Base-by-base conservation (phyloP, 2,329 filamentous ascomycete species). In the Sporothrix inflata region DNA sequence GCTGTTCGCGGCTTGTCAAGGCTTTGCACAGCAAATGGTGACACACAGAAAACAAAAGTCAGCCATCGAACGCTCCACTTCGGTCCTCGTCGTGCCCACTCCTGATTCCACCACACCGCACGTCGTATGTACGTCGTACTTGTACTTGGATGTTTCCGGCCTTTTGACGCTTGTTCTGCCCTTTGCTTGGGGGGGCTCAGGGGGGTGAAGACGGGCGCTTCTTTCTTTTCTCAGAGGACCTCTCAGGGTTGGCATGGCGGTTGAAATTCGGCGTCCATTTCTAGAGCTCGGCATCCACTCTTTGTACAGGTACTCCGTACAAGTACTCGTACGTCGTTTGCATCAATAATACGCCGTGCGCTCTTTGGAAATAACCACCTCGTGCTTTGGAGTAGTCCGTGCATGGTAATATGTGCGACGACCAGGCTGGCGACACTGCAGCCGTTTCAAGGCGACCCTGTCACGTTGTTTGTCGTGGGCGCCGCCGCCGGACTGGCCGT, bases 401-500 rank as follows among this genome's bases (percentile, higher is more conserved):
- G n/a, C 30, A 53, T 30, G 42, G 21, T 21, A 40, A 55, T 61
- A 9, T 65, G 61, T 66, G 24, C 12, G 42, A 34, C 42, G 45
- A 16, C 38, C 21, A 45, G 38, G 60, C 38, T 65, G 38, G 60
- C 60, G 14, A 45, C n/a, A 27, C n/a, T 24, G 38, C 60, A 3
- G 38, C 60, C n/a, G 34, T n/a, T n/a, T n/a, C n/a, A n/a, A n/a
- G n/a, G n/a, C n/a, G n/a, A n/a, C n/a, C 57, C 34, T 12, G 34
- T 47, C 14, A 65, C 40, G 61, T 27, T 27, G 42, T 49, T 4
- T 47, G 42, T 49, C 60, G 12, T 19, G 19, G 34, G 40, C 40
- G 38, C 21, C 40, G n/a, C 49, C 61, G 19, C 19, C 73, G 73
- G 73, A 49, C 57, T 71, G 67, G 68, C 73, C 73, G 73, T 71